Evolutionary conservation across 1,139 yeast species (phyloP).

Genomic region (Magnusiomyces paraingens): DNA sequence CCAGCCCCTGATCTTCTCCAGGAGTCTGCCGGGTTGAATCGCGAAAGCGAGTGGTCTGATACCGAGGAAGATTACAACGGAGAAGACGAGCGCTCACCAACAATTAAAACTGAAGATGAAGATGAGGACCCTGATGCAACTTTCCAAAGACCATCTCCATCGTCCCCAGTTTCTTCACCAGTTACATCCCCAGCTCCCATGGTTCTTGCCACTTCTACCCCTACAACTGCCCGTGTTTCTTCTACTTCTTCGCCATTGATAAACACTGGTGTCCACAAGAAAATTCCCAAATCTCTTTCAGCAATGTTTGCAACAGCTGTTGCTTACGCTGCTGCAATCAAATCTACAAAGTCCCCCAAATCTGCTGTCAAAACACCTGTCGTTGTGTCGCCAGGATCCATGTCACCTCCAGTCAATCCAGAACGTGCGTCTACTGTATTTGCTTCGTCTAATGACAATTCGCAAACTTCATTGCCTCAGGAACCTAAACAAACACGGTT

Average conservation of each 20-base stretch:
- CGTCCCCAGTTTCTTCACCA: background rate
- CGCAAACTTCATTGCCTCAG: no score
- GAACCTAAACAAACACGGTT: no score
- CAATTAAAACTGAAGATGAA: background rate
- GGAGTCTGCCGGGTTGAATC: background rate
- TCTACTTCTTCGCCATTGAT: background rate
- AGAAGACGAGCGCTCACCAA: background rate
- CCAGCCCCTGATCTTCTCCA: background rate
- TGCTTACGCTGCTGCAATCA: background rate
- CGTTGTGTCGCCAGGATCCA: no score
- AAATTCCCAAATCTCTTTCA: background rate
- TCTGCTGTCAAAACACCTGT: no score
- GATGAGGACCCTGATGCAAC: background rate
- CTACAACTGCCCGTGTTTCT: background rate
- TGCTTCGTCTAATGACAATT: no score
- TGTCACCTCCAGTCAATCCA: no score
- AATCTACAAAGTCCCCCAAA: background rate
- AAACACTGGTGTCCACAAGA: background rate
- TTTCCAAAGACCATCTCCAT: background rate
- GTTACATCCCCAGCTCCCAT: background rate
- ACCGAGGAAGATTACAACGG: background rate
- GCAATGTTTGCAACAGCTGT: background rate
- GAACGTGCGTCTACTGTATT: no score
- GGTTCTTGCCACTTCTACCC: background rate
- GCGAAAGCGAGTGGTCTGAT: background rate